Evolutionary conservation across 768 basidiomycete species (phyloP), one percentile per base, ranked within the genome.

Genomic region (Suillus discolor): DNA sequence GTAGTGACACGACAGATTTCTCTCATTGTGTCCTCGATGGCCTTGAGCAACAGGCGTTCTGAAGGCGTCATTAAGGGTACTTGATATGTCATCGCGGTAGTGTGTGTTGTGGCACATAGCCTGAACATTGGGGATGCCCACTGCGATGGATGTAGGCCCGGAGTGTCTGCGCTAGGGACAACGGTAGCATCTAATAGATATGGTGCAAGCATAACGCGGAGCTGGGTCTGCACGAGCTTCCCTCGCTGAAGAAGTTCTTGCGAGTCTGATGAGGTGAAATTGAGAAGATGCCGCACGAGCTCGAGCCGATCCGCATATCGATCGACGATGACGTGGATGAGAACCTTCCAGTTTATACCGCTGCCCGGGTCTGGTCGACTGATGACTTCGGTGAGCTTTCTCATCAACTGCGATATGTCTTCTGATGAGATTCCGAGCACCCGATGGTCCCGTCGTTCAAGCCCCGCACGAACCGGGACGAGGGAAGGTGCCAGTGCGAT

Each of bases 231-330:
- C 11, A 61, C 47, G 23, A 63, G 63, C 25, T 45, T 57, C 15
- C 65, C 63, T 28, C 47, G 51, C 61, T 66, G 64, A 18, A 68
- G 5, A 28, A 71, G n/a, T 25, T 23, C 60, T 25, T 67, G 57
- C 9, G 69, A 28, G 23, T 74, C 66, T 13, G 73, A 53, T 3
- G 45, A 18, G 13, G 41, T 57, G 42, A 65, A 60, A 51, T 77
- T 74, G 7, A 85, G 73, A 28, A 81, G 71, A 65, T 81, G 72
- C 15, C 71, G 77, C 9, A 81, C 65, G 23, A 79, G 65, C 62
- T 84, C 80, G 15, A 86, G 72, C n/a, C 84, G 72, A 20, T 76
- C 77, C 6, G 75, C 75, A 61, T 81, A 82, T 8, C 83, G 80
- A 51, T 83, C 76, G 4, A 76, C 72, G n/a, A 84, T 70, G 38